Evolutionary conservation across 768 basidiomycete species (phyloP).

Genomic region (Mycena vitilis): DNA sequence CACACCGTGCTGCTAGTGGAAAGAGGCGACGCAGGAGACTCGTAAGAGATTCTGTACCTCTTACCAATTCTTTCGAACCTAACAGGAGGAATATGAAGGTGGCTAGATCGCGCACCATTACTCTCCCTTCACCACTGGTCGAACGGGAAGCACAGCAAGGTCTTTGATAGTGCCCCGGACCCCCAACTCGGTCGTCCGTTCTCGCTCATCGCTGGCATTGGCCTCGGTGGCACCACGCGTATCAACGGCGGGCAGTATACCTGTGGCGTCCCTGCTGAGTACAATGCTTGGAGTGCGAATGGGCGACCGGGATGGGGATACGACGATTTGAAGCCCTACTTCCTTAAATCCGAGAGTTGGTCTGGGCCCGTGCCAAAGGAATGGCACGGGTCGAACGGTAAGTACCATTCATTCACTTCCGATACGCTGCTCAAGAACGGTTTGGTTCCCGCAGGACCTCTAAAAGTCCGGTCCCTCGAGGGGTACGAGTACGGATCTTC

Average conservation of each 20-base stretch:
- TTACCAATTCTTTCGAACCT: background rate
- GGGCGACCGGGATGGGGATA: constrained; percentile 51
- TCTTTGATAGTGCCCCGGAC: constrained; percentile 31
- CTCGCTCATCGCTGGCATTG: constrained; percentile 43
- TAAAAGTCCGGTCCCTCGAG: constrained; percentile 14
- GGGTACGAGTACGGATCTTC: constrained; percentile 9
- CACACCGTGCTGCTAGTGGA: constrained; percentile 46
- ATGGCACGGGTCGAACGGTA: constrained; percentile 21
- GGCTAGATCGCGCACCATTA: constrained; percentile 44
- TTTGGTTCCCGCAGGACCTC: background rate
- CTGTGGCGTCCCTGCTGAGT: constrained; percentile 40
- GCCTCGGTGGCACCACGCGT: constrained; percentile 41
- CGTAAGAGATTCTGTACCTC: background rate
- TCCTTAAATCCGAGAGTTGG: constrained; percentile 46
- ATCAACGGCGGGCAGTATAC: constrained; percentile 45
- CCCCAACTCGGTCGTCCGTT: constrained; percentile 17
- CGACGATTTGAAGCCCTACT: constrained; percentile 47
- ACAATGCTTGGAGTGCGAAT: constrained; percentile 41
- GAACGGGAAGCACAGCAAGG: constrained; percentile 38
- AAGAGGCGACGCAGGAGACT: constrained; percentile 40
- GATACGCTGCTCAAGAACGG: background rate
- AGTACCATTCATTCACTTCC: background rate
- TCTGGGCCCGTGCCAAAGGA: constrained; percentile 12
- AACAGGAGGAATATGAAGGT: constrained; percentile 20
- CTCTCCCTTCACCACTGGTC: constrained; percentile 44